These are phyloP conservation scores for Kregervanrija pseudodelftensis DNA, from an alignment of 805 yeast species.

Conservation along the genomic window DNA sequence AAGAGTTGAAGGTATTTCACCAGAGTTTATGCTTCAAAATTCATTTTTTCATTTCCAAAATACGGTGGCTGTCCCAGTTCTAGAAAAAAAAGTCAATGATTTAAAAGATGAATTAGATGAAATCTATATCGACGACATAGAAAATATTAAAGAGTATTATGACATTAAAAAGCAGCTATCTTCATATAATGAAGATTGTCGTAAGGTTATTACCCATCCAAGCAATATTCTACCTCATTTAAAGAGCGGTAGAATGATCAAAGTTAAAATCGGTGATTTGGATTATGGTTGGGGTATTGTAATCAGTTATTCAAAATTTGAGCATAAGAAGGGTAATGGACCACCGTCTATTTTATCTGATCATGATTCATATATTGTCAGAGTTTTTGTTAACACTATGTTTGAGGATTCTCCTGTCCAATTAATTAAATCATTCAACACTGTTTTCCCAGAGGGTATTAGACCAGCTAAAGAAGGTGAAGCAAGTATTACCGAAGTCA, in stretches of 20 bases:
- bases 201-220: slow-evolving; percentile 85
- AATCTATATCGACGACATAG: slow-evolving; percentile 66
- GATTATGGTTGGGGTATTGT: slow-evolving; percentile 98
- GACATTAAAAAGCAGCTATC: slow-evolving; percentile 70
- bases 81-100: slow-evolving; percentile 61
- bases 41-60: slow-evolving; percentile 96
- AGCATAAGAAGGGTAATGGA: slow-evolving; percentile 38
- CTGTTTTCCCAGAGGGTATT: slow-evolving; percentile 79
- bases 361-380: slow-evolving; percentile 85
- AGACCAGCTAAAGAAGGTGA: slow-evolving; percentile 77
- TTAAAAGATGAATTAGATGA: slow-evolving; percentile 41
- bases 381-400: slow-evolving; percentile 73
- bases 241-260: slow-evolving; percentile 82
- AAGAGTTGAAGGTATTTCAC: slow-evolving; percentile 97
- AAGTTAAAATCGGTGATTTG: slow-evolving; percentile 50
- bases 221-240: slow-evolving; percentile 75
- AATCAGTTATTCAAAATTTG: slow-evolving; percentile 55
- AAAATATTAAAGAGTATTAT: slow-evolving; percentile 69
- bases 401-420: slow-evolving; percentile 80
- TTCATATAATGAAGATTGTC: slow-evolving; percentile 64
- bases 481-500: slow-evolving; percentile 61
- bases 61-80: slow-evolving; percentile 78
- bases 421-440: slow-evolving; percentile 69
- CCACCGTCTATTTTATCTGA: slow-evolving; percentile 57
- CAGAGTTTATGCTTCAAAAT: slow-evolving; percentile 91